Evolutionary conservation across 2,329 filamentous ascomycete genomes (phyloP).

Genomic region (Exophiala phaeomuriformis): DNA sequence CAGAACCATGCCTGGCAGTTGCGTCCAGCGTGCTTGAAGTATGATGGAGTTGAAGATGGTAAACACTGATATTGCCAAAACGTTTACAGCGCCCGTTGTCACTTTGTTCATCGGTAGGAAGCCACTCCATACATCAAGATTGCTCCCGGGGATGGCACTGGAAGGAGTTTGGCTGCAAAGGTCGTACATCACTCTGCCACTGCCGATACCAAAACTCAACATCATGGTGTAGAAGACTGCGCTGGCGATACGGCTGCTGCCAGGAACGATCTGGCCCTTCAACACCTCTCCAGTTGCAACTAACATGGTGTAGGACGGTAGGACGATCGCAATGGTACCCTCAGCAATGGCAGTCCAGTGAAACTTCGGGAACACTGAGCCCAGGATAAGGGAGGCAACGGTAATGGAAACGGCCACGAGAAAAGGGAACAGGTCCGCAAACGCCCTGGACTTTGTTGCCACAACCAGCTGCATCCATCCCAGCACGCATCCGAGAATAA

Average conservation of each 20-base stretch:
- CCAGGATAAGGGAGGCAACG: slow-evolving; percentile 60
- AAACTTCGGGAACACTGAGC: slow-evolving; percentile 58
- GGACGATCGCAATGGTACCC: slow-evolving; percentile 64
- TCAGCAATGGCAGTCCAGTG: slow-evolving; percentile 67
- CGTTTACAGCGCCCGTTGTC: not conserved
- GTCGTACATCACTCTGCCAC: slow-evolving; percentile 45
- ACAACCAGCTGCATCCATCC: slow-evolving; percentile 67
- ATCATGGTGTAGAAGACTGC: slow-evolving; percentile 67
- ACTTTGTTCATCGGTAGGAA: not conserved
- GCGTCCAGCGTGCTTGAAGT: slow-evolving; percentile 73
- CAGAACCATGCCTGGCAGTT: slow-evolving; percentile 65
- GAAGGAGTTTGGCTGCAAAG: slow-evolving; percentile 40
- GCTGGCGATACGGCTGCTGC: slow-evolving; percentile 66
- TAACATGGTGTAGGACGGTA: slow-evolving; percentile 60
- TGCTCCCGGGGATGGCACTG: slow-evolving; percentile 32
- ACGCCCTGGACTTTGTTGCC: slow-evolving; percentile 63
- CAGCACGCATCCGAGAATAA: slow-evolving; percentile 65
- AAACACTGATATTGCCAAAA: slow-evolving; percentile 42
- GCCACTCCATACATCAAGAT: not conserved
- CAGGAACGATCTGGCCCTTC: slow-evolving; percentile 59
- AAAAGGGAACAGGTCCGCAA: slow-evolving; percentile 58
- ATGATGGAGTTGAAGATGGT: slow-evolving; percentile 67
- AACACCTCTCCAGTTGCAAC: slow-evolving; percentile 59
- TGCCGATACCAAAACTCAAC: slow-evolving; percentile 64
- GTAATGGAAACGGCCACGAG: slow-evolving; percentile 57